A percentile compares a stretch with the other conserved stretches of the same genome.
Evolutionary conservation across 768 basidiomycete species (phyloP).

Genomic region (Coprinopsis cinerea): DNA sequence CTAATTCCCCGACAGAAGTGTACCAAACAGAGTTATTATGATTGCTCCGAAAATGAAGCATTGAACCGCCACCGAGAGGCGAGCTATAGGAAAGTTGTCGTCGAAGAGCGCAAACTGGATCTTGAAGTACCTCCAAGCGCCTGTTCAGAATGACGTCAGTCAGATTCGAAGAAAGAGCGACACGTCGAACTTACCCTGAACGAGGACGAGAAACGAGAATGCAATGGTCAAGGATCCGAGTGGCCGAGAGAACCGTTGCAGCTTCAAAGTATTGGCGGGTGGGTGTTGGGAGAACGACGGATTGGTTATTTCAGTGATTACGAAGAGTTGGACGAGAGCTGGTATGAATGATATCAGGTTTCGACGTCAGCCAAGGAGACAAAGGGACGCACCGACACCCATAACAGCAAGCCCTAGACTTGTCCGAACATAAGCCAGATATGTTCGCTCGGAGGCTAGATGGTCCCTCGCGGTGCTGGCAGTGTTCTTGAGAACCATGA

Average conservation of each 20-base stretch:
- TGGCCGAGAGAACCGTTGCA: slow-evolving; percentile 5
- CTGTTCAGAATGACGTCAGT: background rate
- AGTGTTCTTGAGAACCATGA: slow-evolving; percentile 27
- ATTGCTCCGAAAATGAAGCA: background rate
- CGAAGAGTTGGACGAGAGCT: slow-evolving; percentile 13
- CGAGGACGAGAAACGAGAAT: slow-evolving; percentile 4
- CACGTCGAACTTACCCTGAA: slow-evolving; percentile 8
- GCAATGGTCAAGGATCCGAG: slow-evolving; percentile 8
- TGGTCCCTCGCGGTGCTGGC: slow-evolving; percentile 51
- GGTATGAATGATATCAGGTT: background rate
- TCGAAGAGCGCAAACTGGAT: slow-evolving; percentile 7
- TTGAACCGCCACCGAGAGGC: background rate
- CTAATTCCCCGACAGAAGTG: background rate
- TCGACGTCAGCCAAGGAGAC: background rate
- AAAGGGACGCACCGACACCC: slow-evolving; percentile 39
- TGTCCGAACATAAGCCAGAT: slow-evolving; percentile 51
- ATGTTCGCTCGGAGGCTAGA: slow-evolving; percentile 48
- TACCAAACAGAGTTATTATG: background rate
- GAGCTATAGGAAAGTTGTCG: slow-evolving; percentile 6
- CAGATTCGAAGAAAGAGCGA: background rate
- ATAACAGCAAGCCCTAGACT: slow-evolving; percentile 44
- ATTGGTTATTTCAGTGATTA: slow-evolving; percentile 6
- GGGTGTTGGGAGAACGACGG: background rate
- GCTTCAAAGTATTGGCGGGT: background rate
- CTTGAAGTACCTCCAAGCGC: slow-evolving; percentile 7